These are phyloP conservation scores for Aspergillus cavernicola DNA, from an alignment of 495 filamentous ascomycete genomes.

Conservation along the genomic window DNA sequence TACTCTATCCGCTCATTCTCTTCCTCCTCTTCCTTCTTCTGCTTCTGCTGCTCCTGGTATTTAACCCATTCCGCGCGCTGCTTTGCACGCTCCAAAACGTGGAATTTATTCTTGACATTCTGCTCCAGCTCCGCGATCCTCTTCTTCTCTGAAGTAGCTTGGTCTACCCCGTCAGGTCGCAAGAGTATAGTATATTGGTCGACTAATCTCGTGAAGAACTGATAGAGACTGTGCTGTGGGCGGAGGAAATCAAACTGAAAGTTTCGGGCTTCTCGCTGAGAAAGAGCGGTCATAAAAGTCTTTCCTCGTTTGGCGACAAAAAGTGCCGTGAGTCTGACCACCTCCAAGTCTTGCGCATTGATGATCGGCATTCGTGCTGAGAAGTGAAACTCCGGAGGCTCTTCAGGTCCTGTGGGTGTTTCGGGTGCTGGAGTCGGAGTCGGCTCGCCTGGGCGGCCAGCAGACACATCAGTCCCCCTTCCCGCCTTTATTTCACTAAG, in stretches of 20 bases:
- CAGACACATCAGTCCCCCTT: slow-evolving; percentile 73
- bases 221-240: slow-evolving; percentile 91
- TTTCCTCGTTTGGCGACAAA: slow-evolving; percentile 90
- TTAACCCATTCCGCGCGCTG: slow-evolving; percentile 83
- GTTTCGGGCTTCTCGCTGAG: slow-evolving; percentile 84
- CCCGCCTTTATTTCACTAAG: slow-evolving; percentile 79
- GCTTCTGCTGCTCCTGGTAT: slow-evolving; percentile 79
- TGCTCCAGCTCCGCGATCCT: slow-evolving; percentile 69
- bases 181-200: slow-evolving; percentile 92
- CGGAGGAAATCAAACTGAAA: slow-evolving; percentile 96
- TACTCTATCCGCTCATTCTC: slow-evolving; percentile 83
- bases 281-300: slow-evolving; percentile 81
- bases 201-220: slow-evolving; percentile 86
- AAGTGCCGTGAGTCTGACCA: slow-evolving; percentile 83
- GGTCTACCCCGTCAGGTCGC: slow-evolving; percentile 59
- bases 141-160: slow-evolving; percentile 64
- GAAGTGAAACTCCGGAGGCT: slow-evolving; percentile 90
- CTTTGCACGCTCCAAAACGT: slow-evolving; percentile 74
- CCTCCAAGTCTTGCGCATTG: slow-evolving; percentile 90
- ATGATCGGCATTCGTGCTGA: slow-evolving; percentile 97
- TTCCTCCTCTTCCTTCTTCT: slow-evolving; percentile 82
- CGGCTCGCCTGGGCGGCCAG: slow-evolving; percentile 67
- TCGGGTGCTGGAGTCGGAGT: slow-evolving; percentile 52
- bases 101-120: slow-evolving; percentile 76
- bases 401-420: slow-evolving; percentile 75